These are phyloP conservation scores for Sisymbrium altissimum DNA, from an alignment of 345 rosid species.

Conservation along the genomic window DNA sequence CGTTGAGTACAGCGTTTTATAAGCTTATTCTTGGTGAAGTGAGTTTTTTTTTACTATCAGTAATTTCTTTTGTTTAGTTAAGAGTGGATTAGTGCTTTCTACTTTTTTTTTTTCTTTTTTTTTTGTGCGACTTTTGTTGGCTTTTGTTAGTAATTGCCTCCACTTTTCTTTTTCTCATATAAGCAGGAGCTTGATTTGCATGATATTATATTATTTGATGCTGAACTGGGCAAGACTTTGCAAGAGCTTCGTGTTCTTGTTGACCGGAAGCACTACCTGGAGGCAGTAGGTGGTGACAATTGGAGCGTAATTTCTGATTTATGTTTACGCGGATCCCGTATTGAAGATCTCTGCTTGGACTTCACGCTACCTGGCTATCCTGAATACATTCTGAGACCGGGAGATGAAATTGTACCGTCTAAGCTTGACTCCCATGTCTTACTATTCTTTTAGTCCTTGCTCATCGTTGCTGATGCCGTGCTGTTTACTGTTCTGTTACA, in stretches of 20 bases:
- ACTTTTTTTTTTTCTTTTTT: neutral
- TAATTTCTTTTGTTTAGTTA: neutral
- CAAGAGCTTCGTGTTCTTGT: constrained; percentile 81
- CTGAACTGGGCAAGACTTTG: constrained; percentile 81
- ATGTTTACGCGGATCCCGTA: constrained; percentile 54
- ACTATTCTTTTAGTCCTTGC: neutral
- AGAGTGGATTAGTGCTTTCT: neutral
- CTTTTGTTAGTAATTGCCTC: neutral
- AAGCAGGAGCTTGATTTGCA: constrained; percentile 95
- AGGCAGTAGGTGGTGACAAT: constrained; percentile 41
- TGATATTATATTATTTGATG: constrained; percentile 75
- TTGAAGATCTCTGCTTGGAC: constrained; percentile 89
- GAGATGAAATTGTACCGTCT: constrained; percentile 68
- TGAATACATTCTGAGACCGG: constrained; percentile 71
- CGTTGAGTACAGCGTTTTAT: constrained; percentile 76
- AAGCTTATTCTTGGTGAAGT: constrained; percentile 93
- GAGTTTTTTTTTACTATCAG: constrained; percentile 22
- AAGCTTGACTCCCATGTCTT: neutral
- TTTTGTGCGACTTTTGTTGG: neutral
- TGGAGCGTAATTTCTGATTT: constrained; percentile 41
- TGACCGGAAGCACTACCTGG: constrained; percentile 69
- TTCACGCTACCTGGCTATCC: constrained; percentile 97
- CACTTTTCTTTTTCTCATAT: constrained; percentile 17
- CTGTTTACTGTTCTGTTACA: constrained; percentile 31
- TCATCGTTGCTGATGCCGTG: constrained; percentile 9